Conservation (phyloP, 2,329 filamentous ascomycete species). For the Bimuria novae-zelandiae region DNA sequence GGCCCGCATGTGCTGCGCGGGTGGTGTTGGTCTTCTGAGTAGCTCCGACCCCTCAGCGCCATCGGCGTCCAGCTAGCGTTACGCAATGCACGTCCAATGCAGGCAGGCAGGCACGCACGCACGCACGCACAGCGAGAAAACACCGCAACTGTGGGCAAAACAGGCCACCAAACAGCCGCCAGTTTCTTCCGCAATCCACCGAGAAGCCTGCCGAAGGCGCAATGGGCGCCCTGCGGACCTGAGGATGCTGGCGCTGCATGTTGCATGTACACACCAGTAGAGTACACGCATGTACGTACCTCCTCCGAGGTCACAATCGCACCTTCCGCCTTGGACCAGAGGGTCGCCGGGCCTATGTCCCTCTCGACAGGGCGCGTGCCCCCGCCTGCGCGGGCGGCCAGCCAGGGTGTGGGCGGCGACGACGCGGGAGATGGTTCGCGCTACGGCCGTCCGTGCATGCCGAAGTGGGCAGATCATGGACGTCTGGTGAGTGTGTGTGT, state of each 20-base stretch:
- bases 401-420: constrained; percentile 18
- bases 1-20: constrained; percentile 24
- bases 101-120: constrained; percentile 10
- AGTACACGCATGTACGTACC: background rate
- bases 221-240: background rate
- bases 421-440: constrained; percentile 41
- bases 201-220: background rate
- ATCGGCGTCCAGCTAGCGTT: constrained; percentile 17
- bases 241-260: background rate
- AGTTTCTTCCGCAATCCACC: constrained; percentile 6
- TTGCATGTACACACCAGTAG: background rate
- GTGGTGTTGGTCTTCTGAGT: constrained; percentile 19
- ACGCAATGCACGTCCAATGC: constrained; percentile 4
- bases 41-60: constrained; percentile 29
- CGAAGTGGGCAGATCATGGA: background rate
- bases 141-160: constrained; percentile 8
- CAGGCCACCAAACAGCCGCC: constrained; percentile 2
- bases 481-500: background rate
- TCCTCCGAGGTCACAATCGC: background rate
- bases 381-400: constrained; percentile 6
- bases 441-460: constrained; percentile 31
- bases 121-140: constrained; percentile 13
- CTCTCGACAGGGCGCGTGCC: constrained; percentile 11
- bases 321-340: constrained; percentile 15
- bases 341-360: constrained; percentile 26